phyloP scores from a whole-genome alignment of 306 rosid species.

The Mucuna pruriens region DNA sequence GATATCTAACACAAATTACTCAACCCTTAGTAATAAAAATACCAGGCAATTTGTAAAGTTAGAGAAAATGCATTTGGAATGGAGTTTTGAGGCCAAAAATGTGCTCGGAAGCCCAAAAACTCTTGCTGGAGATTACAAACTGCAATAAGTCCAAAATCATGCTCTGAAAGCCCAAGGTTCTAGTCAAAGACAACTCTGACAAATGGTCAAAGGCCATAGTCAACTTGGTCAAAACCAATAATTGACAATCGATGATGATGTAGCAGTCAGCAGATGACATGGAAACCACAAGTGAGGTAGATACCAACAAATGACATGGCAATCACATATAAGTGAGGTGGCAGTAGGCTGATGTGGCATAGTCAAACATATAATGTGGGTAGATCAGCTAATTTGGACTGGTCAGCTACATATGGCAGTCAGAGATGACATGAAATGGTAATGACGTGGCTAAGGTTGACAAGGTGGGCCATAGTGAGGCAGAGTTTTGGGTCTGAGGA shows the following conservation, averaged over 20 bases:
- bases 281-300: neutral
- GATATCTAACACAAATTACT: neutral
- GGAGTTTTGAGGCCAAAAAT: neutral
- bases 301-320: neutral
- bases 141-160: neutral
- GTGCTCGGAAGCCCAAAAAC: neutral
- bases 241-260: neutral
- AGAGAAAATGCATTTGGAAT: neutral
- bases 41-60: neutral
- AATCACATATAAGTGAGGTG: neutral
- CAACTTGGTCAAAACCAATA: neutral
- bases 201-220: neutral
- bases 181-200: neutral
- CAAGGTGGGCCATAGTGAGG: neutral
- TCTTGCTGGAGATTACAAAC: neutral
- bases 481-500: neutral
- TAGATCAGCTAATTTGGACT: neutral
- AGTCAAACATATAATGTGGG: neutral
- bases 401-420: neutral
- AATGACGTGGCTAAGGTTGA: neutral
- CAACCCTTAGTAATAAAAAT: neutral
- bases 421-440: neutral
- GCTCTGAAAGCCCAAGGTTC: neutral
- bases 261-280: neutral
- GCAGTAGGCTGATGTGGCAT: neutral